Base-by-base conservation (phyloP, 23 red algal genomes). In the Cyanidiococcus yangmingshanensis region DNA sequence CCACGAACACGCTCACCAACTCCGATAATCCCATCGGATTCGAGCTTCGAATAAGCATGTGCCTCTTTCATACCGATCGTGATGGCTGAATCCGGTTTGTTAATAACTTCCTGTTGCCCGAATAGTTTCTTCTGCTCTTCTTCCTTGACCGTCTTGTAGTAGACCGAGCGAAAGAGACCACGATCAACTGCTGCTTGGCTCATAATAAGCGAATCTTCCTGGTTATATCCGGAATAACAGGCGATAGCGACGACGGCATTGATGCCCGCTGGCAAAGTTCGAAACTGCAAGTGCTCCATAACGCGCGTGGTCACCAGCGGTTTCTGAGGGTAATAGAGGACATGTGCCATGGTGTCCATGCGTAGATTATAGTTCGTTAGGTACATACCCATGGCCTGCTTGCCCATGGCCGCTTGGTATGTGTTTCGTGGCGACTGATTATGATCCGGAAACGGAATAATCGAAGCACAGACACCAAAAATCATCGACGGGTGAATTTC, bases 381-480 rank as follows among this genome's bases (percentile, higher is more conserved):
- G 75, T 98, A 98, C 2, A 98, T 85, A 76, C 94, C 94, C 94
- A 98, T 98, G 0, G 94, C 94, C 59, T 98, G 94, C 76, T 98
- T 98, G 41, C 94, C 94, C 94, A 98, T 98, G 3, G 94, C 94
- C 37, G 94, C 86, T 75, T 98, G 94, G 74, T 98, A 98, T 31
- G 94, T 98, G 59, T 98, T 98, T 40, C 94, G 94, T 50, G 94
- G 94, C 37, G 85, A 89, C 82, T 98, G 94, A 68, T 98, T 98
- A 76, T 98, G 94, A 74, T 98, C 94, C 1, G 94, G 94, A 59
- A 98, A 98, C 0, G 94, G 94, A 40, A 98, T 98, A 68, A 98
- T 98, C 29, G 94, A 98, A n/a, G 79, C 94, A 82, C 94, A 98
- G 2, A 98, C 94, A 38, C 94, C 94, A 17, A 98, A 77, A 59